A percentile compares a stretch with the other conserved stretches of the same genome.
Conservation (phyloP, 2,329 filamentous ascomycete species). For the Volutella citrinella region DNA sequence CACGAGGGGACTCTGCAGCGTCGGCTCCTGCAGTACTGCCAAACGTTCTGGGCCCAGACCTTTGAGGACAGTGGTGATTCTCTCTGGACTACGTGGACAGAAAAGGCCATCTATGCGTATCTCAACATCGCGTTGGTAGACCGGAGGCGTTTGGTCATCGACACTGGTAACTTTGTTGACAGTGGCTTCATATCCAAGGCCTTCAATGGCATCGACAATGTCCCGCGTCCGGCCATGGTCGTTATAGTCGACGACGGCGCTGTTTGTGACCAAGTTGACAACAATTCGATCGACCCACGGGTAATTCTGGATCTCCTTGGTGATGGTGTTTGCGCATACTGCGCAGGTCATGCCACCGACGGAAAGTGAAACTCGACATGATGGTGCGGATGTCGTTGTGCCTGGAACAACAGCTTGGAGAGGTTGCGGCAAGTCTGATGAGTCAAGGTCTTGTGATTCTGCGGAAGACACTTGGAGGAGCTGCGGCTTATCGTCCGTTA, state of each 20-base stretch:
- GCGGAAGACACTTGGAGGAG: slow-evolving; percentile 10
- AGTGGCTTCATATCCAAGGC: slow-evolving; percentile 64
- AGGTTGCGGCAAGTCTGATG: slow-evolving; percentile 8
- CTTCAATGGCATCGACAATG: slow-evolving; percentile 50
- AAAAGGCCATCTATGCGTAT: slow-evolving; percentile 71
- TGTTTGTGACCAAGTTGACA: slow-evolving; percentile 67
- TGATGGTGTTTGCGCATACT: slow-evolving; percentile 64
- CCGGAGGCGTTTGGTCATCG: slow-evolving; percentile 38
- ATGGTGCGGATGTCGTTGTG: slow-evolving; percentile 7
- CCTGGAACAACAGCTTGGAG: slow-evolving; percentile 22
- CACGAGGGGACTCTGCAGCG: slow-evolving; percentile 62
- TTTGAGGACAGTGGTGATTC: slow-evolving; percentile 52
- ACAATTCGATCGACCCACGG: slow-evolving; percentile 56
- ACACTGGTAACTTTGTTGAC: slow-evolving; percentile 49
- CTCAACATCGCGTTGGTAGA: slow-evolving; percentile 54
- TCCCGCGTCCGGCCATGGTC: slow-evolving; percentile 29
- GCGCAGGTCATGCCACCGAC: slow-evolving; percentile 74
- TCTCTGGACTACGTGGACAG: slow-evolving; percentile 66
- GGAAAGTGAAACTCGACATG: slow-evolving; percentile 52
- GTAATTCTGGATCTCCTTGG: slow-evolving; percentile 51
- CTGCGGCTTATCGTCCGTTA: slow-evolving; percentile 7
- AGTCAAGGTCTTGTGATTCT: slow-evolving; percentile 7
- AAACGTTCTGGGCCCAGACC: slow-evolving; percentile 49
- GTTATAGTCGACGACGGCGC: slow-evolving; percentile 57
- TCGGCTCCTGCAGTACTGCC: slow-evolving; percentile 52